Evolutionary conservation across 495 filamentous ascomycete species (phyloP).

Genomic region (Aspergillus bridgeri): DNA sequence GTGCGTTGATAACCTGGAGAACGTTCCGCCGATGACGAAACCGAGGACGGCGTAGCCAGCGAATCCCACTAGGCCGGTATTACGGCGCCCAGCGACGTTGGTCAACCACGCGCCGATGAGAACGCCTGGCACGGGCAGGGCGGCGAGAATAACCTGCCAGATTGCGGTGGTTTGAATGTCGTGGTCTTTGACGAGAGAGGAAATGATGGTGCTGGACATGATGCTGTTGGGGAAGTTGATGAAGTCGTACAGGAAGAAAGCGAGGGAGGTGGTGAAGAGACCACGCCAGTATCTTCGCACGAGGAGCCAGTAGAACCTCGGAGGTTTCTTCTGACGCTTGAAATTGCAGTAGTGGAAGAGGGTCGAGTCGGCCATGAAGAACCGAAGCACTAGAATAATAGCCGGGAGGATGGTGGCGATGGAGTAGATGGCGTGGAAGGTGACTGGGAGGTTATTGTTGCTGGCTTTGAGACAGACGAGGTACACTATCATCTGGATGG

Average conservation of each 20-base stretch:
- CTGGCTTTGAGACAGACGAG: slow-evolving; percentile 30
- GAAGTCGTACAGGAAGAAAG: slow-evolving; percentile 38
- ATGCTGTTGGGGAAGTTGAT: slow-evolving; percentile 38
- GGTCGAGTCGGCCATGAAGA: slow-evolving; percentile 35
- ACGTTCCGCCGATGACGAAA: slow-evolving; percentile 34
- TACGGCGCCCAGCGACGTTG: slow-evolving; percentile 30
- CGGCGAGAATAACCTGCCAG: slow-evolving; percentile 37
- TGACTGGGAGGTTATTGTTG: slow-evolving; percentile 30
- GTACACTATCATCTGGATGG: slow-evolving; percentile 35
- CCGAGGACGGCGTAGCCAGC: slow-evolving; percentile 32
- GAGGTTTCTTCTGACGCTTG: slow-evolving; percentile 17
- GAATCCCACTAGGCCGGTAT: slow-evolving; percentile 34
- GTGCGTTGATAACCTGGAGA: slow-evolving; percentile 25
- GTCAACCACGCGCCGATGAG: slow-evolving; percentile 33
- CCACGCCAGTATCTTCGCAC: slow-evolving; percentile 27
- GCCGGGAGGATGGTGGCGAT: slow-evolving; percentile 31
- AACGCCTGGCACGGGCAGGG: slow-evolving; percentile 35
- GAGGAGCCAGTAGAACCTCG: slow-evolving; percentile 25
- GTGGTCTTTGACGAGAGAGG: slow-evolving; percentile 29
- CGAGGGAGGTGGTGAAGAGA: slow-evolving; percentile 29
- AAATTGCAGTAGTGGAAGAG: slow-evolving; percentile 33
- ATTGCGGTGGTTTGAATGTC: slow-evolving; percentile 32
- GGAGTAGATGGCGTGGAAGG: slow-evolving; percentile 33
- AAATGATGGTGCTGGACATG: slow-evolving; percentile 40
- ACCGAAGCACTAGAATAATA: slow-evolving; percentile 25